phyloP scores from a whole-genome alignment of 352 stramenopile genomes.

The Phytophthora tubulina region DNA sequence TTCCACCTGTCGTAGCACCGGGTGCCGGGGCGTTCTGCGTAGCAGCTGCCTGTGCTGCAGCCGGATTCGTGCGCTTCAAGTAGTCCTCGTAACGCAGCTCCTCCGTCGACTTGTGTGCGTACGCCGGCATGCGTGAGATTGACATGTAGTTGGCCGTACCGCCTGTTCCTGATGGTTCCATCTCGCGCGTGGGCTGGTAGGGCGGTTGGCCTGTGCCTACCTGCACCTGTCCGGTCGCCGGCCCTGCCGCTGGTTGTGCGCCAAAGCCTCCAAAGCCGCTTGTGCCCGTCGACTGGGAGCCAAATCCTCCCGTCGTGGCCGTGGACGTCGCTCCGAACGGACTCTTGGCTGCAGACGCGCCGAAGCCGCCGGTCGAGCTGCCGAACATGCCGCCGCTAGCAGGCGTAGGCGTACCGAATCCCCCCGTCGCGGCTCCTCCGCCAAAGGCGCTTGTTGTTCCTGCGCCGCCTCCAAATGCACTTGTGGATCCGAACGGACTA shows the following conservation, averaged over 20 bases:
- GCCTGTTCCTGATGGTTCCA: constrained; percentile 66
- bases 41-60: constrained; percentile 51
- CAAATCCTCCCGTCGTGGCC: constrained; percentile 58
- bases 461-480: constrained; percentile 58
- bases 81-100: constrained; percentile 86
- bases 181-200: constrained; percentile 74
- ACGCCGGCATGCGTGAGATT: constrained; percentile 77
- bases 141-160: constrained; percentile 70
- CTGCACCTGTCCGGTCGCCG: constrained; percentile 43
- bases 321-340: constrained; percentile 53
- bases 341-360: constrained; percentile 52
- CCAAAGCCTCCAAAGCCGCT: constrained; percentile 57
- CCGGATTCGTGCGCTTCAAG: constrained; percentile 76
- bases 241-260: constrained; percentile 30
- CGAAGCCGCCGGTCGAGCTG: constrained; percentile 45
- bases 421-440: constrained; percentile 34
- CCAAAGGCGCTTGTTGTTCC: constrained; percentile 52
- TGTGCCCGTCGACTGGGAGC: constrained; percentile 42
- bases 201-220: constrained; percentile 79
- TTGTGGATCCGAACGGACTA: constrained; percentile 73
- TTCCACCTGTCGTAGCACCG: constrained; percentile 42
- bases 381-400: constrained; percentile 61
- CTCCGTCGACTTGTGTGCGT: constrained; percentile 79
- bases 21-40: constrained; percentile 56
- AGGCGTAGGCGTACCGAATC: constrained; percentile 48